Evolutionary conservation across 2,329 filamentous ascomycete species (phyloP).

Genomic region (Camptophora hylomeconis): DNA sequence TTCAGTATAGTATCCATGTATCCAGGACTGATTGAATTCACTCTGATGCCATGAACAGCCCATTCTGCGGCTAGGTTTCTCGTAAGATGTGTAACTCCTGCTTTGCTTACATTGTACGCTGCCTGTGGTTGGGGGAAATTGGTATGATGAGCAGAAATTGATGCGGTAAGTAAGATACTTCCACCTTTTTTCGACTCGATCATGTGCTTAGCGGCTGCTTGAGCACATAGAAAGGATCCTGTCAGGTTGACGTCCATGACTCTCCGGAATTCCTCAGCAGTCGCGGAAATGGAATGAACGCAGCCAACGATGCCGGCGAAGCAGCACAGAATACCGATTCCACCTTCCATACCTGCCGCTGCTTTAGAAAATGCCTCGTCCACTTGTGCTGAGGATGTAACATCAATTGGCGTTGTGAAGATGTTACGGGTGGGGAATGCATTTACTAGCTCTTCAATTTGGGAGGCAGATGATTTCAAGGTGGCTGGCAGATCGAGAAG

Average conservation of each 20-base stretch:
- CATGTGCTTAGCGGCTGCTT: slow-evolving; percentile 42
- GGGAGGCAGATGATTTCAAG: slow-evolving; percentile 21
- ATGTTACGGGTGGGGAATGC: slow-evolving; percentile 45
- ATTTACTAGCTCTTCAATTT: slow-evolving; percentile 33
- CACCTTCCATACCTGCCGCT: slow-evolving; percentile 17
- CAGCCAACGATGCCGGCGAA: slow-evolving; percentile 59
- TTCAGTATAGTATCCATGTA: slow-evolving; percentile 71
- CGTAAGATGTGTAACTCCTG: slow-evolving; percentile 50
- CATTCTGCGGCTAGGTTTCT: slow-evolving; percentile 59
- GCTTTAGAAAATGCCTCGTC: slow-evolving; percentile 29
- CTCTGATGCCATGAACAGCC: slow-evolving; percentile 55
- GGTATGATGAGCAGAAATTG: slow-evolving; percentile 43
- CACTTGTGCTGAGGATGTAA: slow-evolving; percentile 39
- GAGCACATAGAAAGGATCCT: slow-evolving; percentile 56
- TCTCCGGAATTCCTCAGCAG: slow-evolving; percentile 45
- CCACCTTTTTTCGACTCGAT: slow-evolving; percentile 47
- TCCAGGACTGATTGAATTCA: slow-evolving; percentile 58
- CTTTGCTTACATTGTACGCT: slow-evolving; percentile 61
- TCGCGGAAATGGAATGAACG: slow-evolving; percentile 47
- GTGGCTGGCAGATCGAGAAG: slow-evolving; percentile 47
- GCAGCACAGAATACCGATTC: slow-evolving; percentile 38
- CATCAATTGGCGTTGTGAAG: slow-evolving; percentile 41
- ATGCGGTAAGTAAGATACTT: slow-evolving; percentile 52
- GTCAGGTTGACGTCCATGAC: slow-evolving; percentile 61
- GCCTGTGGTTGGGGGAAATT: slow-evolving; percentile 50